Conservation (phyloP, 106 monocot genomes). For the Posidonia australis region DNA sequence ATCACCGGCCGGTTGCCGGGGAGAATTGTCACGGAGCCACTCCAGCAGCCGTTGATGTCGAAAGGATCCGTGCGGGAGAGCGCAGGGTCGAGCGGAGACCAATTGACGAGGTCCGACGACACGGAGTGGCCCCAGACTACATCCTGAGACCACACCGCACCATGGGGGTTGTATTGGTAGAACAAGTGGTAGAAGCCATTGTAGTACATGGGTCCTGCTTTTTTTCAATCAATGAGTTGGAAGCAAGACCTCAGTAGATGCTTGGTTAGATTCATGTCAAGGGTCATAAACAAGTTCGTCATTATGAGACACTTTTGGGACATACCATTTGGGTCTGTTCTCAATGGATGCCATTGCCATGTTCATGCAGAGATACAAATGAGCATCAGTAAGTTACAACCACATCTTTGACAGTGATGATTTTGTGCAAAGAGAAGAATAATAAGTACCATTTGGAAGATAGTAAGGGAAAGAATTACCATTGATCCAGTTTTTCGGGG, state of each 20-base stretch:
- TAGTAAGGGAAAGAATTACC: slow-evolving; percentile 20
- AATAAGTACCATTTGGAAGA: slow-evolving; percentile 1
- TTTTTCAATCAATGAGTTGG: background rate
- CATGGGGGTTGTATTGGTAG: slow-evolving; percentile 81
- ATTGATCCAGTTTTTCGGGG: slow-evolving; percentile 59
- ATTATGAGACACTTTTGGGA: background rate
- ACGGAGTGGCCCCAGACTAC: slow-evolving; percentile 77
- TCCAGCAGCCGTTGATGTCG: slow-evolving; percentile 75
- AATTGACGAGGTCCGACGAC: slow-evolving; percentile 70
- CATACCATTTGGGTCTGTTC: slow-evolving; percentile 50
- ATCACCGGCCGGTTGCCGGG: slow-evolving; percentile 48
- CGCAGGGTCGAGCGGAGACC: slow-evolving; percentile 40
- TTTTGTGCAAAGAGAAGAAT: background rate
- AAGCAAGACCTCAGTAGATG: too few relatives aligned
- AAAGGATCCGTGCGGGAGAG: slow-evolving; percentile 51
- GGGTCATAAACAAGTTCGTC: background rate
- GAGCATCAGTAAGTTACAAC: too few relatives aligned
- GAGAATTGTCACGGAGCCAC: slow-evolving; percentile 76
- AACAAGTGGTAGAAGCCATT: slow-evolving; percentile 82
- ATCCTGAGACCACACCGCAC: slow-evolving; percentile 55
- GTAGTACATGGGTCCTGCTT: slow-evolving; percentile 70
- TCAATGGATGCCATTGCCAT: too few relatives aligned
- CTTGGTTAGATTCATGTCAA: background rate
- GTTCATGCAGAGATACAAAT: background rate
- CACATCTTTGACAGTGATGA: too few relatives aligned